These are phyloP conservation scores for Flaveria ramosissima DNA, from an alignment of 129 eudicot genomes.

Conservation along the genomic window DNA sequence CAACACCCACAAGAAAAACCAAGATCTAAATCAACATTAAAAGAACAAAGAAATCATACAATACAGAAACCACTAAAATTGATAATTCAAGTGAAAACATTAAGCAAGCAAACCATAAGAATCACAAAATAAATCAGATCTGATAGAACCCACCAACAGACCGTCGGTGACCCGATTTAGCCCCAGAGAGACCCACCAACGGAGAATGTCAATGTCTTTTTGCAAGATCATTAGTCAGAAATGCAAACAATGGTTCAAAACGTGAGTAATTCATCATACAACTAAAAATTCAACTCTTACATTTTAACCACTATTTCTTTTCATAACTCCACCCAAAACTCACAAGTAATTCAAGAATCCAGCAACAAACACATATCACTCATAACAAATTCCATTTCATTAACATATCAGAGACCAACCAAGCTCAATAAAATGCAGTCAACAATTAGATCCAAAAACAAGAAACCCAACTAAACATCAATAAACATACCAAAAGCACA, in stretches of 20 bases:
- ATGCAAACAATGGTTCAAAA: not conserved
- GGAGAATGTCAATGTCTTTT: not conserved
- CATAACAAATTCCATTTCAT: not conserved
- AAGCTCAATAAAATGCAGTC: constrained; percentile 6
- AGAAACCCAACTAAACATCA: too few species aligned
- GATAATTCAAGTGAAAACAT: too few species aligned
- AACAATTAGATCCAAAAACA: constrained; percentile 5
- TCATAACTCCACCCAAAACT: not conserved
- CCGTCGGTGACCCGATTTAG: too few species aligned
- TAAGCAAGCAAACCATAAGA: too few species aligned
- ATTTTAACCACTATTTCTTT: not conserved
- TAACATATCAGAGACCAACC: not conserved
- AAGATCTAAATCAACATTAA: too few species aligned
- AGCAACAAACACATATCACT: not conserved
- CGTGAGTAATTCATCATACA: not conserved
- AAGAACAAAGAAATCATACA: too few species aligned
- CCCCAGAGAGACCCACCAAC: too few species aligned
- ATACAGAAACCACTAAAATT: too few species aligned
- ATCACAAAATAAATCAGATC: too few species aligned
- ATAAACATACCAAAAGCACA: too few species aligned
- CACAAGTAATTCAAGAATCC: not conserved
- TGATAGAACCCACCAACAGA: too few species aligned
- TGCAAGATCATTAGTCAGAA: not conserved
- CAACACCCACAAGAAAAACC: too few species aligned
- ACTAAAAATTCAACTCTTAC: not conserved